Base-by-base conservation (phyloP, 2,329 filamentous ascomycete species). In the Diaporthe eres region DNA sequence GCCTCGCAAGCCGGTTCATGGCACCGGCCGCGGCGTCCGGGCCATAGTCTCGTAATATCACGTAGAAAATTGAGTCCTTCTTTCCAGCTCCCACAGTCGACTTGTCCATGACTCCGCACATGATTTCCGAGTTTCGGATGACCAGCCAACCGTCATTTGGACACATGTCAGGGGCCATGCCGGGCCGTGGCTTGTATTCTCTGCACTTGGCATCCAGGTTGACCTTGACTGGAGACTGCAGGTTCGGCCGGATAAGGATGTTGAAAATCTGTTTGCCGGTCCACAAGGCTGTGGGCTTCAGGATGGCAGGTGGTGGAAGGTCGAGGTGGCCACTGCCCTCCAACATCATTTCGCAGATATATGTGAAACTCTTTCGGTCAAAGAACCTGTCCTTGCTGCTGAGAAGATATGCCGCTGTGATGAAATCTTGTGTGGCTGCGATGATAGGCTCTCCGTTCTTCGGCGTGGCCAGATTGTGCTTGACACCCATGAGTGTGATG, bases 371-470 rank as follows among this genome's bases (percentile, higher is more conserved):
- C 80, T 93, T 94, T 71, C 96, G 92, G 80, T 98, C 95, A 81
- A 94, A 98, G 85, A 99, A 98, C 74, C 92, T 91, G 82, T 98
- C 96, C 82, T 98, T 98, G 84, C 93, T 94, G 80, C 95, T 98
- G 37, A 98, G 88, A 5, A 98, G 86, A 82, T 95, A 99, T 0
- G 97, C 94, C 5, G 96, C 96, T 37, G 96, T 98, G 80, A 99
- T 98, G 86, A 99, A 99, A 88, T 99, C 97, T 82, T 99, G 97
- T 42, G 98, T 99, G n/a, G 97, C 96, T 25, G 96, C 95, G 86
- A 99, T 98, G 80, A 99, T 98, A 2, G 97, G 97, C 80, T 98
- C 96, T 82, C 97, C 97, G 85, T 98, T 98, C 85, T 98, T 98
- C 0, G 97, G 97, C 0, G 97, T 99, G 4, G 94, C 94, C 75